Base-by-base conservation (phyloP, 2,329 filamentous ascomycete genomes). In the Byssothecium circinans region DNA sequence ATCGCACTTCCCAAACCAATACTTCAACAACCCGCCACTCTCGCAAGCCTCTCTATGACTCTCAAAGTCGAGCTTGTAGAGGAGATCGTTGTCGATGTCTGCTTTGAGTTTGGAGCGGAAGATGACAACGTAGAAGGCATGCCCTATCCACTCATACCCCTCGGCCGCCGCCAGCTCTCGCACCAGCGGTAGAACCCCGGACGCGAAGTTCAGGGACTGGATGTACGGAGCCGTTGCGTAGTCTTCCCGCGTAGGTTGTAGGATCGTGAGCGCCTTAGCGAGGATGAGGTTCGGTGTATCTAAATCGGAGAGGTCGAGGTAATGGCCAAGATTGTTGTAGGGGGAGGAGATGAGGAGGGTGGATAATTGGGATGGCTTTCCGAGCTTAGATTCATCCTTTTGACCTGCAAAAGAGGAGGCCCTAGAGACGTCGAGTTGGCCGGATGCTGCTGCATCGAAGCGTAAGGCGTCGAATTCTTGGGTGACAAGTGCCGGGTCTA, bases 1-100 rank as follows among this genome's bases (percentile, higher is more conserved):
- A 72, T 95, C 84, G 17, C 87, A 85, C 27, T 75, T 78, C 2
- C 90, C 89, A 69, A 95, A 96, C 90, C 91, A 96, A 72, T 96
- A 96, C 70, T 95, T 95, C 64, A 96, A 73, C 64, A 96, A 81
- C 0, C 90, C 90, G 5, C 91, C 91, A 61, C 84, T 88, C 32
- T 80, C 80, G 15, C 85, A 86, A 11, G 91, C 91, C 68, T 96
- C 91, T 19, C 81, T 78, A 68, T 96, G 91, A 6, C 88, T 88
- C 49, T 83, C 83, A 64, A 86, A 85, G 71, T 96, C 91, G 25
- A 96, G 78, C 20, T 79, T 77, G 33, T 85, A 85, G 32, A 96
- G 79, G 49, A 86, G 78, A 10, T 81, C 81, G 49, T 83, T 83
- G 53, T 89, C 83, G 1, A 86, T 87, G 11, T 78, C 81, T 2